A percentile compares a stretch with the other conserved stretches of the same genome.
These are phyloP conservation scores for Annulohypoxylon maeteangense DNA, from an alignment of 495 filamentous ascomycete genomes.

Conservation along the genomic window DNA sequence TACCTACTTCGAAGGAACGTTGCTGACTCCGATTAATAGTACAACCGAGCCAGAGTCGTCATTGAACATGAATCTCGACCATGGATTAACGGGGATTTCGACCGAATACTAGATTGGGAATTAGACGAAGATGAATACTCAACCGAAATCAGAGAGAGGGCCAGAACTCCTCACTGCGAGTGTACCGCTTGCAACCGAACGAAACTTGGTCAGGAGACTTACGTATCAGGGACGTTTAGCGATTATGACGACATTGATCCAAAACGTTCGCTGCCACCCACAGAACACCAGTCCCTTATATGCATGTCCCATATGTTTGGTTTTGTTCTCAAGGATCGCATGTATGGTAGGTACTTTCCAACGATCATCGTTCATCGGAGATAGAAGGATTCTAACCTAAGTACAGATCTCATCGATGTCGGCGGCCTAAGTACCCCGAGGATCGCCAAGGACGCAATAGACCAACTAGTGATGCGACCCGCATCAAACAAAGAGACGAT, in stretches of 20 bases:
- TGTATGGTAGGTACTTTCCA: conserved; percentile 2
- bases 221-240: not conserved
- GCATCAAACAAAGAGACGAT: conserved; percentile 8
- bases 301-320: conserved; percentile 21
- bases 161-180: conserved; percentile 15
- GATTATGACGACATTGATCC: conserved; percentile 14
- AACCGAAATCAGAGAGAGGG: conserved; percentile 15
- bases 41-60: conserved; percentile 18
- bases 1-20: not conserved
- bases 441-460: conserved; percentile 14
- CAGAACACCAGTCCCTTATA: conserved; percentile 10
- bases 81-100: not conserved
- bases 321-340: conserved; percentile 12
- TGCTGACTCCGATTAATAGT: not conserved
- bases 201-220: conserved; percentile 1
- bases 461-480: conserved; percentile 12
- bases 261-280: not conserved
- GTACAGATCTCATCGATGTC: conserved; percentile 16
- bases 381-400: not conserved
- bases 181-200: not conserved
- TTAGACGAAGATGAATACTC: not conserved
- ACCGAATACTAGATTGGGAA: not conserved
- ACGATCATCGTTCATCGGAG: no score
- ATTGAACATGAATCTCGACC: conserved; percentile 20
- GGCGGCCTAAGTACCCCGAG: not conserved